Evolutionary conservation across 805 yeast genomes (phyloP), one percentile per base, ranked within the genome.

Genomic region (Saccharomycopsis microspora): DNA sequence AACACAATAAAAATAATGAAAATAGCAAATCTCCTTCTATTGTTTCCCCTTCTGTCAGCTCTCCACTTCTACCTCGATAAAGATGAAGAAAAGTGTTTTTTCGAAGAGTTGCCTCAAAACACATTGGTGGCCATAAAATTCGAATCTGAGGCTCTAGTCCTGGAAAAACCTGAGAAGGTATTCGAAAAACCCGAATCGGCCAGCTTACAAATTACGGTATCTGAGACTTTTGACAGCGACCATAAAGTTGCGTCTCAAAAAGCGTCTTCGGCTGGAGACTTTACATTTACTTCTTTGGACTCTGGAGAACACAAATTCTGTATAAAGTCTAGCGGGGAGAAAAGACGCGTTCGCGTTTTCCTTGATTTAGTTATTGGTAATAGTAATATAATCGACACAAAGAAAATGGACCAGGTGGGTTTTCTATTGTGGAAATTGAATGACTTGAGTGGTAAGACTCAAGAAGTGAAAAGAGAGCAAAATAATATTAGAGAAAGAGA

Each of bases 251-350:
- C 80, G 36, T 63, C 71, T 51, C 95, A 86, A 62, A 76, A 71
- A 58, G 76, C 80, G 31, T 55, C 71, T 3, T 67, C 85, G 8
- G 64, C 62, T 38, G 85, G 87, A 10, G 81, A 80, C 52, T 84
- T 86, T 63, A 73, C 88, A 32, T 88, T 85, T 69, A 82, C 89
- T 8, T 84, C 96, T 1, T 66, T 78, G 42, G 95, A 84, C 46
- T 69, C 82, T 7, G 96, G 96, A 37, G 94, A 85, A 61, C 96
- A 88, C 69, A 72, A 74, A 57, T 72, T 89, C 57, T 88, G 97
- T 66, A 67, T 88, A 63, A 79, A 78, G 39, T 79, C 79, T 44
- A 11, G 64, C 41, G 66, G 67, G 3, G 57, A 57, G 42, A 62
- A 67, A n/a, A 58, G 68, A 52, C 66, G 65, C 50, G 81, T 86